phyloP scores from a whole-genome alignment of 352 stramenopile species.

The Pythium chondricola region DNA sequence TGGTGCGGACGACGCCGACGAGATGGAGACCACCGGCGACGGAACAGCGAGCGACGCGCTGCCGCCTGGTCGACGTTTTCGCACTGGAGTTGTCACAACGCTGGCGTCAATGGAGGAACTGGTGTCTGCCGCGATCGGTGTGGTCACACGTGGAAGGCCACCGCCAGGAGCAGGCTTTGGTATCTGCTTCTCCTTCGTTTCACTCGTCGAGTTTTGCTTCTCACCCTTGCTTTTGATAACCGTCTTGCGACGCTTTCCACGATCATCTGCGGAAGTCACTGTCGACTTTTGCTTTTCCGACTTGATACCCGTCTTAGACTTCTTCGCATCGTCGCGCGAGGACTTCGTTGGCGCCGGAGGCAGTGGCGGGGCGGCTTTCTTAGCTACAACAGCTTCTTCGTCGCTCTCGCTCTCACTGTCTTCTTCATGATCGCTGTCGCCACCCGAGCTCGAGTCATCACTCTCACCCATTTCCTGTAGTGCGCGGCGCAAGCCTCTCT shows the following conservation, averaged over 20 bases:
- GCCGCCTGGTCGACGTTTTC: background rate
- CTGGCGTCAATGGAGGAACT: background rate
- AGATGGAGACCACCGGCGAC: constrained; percentile 69
- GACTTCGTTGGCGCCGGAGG: background rate
- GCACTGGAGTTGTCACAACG: constrained; percentile 5
- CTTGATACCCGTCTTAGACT: too few species aligned
- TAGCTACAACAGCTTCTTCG: too few species aligned
- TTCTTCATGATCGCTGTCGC: constrained; percentile 10
- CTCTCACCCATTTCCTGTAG: constrained; percentile 22
- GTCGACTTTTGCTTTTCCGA: too few species aligned
- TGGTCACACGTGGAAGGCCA: background rate
- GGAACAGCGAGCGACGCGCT: constrained; percentile 15
- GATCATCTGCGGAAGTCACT: too few species aligned
- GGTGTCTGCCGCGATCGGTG: background rate
- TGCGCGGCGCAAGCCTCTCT: constrained; percentile 26
- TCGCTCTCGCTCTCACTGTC: too few species aligned
- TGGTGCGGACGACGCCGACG: constrained; percentile 42
- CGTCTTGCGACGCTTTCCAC: too few species aligned
- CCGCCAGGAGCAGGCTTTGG: background rate
- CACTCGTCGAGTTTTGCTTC: too few species aligned
- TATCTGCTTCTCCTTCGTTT: background rate
- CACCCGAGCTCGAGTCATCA: constrained; percentile 15
- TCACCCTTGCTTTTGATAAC: too few species aligned
- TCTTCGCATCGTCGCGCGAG: too few species aligned
- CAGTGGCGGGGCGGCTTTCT: constrained; percentile 2